These are phyloP conservation scores for Hemisphaericaspora nanyangensis DNA, from an alignment of 805 yeast genomes.

Conservation along the genomic window DNA sequence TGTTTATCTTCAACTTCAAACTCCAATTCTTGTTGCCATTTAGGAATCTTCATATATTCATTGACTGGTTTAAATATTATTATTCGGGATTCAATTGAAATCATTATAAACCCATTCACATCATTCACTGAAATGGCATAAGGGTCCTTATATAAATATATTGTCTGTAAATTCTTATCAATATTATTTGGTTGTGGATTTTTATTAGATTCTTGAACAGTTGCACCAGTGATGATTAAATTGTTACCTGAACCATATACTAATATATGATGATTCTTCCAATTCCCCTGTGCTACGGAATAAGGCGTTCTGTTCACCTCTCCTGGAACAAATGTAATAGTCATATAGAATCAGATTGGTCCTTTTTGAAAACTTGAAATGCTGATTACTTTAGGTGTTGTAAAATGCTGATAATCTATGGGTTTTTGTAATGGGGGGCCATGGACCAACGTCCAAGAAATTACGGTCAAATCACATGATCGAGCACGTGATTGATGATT, in stretches of 20 bases:
- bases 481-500: too few species aligned
- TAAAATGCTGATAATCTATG: too few species aligned
- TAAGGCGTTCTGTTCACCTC: conserved; percentile 62
- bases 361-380: too few species aligned
- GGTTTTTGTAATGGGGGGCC: too few species aligned
- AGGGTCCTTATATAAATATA: conserved; percentile 67
- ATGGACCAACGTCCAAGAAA: too few species aligned
- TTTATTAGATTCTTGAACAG: conserved; percentile 10
- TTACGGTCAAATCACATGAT: too few species aligned
- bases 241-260: conserved; percentile 88
- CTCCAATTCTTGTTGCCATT: conserved; percentile 41
- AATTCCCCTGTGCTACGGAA: conserved; percentile 54
- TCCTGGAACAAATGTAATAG: conserved; percentile 77
- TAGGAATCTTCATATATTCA: conserved; percentile 39
- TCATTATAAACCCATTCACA: conserved; percentile 55
- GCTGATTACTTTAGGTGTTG: too few species aligned
- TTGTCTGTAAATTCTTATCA: conserved; percentile 60
- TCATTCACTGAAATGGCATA: conserved; percentile 60
- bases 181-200: conserved; percentile 4
- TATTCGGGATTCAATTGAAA: conserved; percentile 44
- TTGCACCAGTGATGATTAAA: conserved; percentile 46
- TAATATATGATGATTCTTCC: conserved; percentile 63
- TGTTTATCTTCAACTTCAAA: conserved; percentile 12
- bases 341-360: conserved; percentile 35
- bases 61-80: conserved; percentile 55